Evolutionary conservation across 2,329 filamentous ascomycete genomes (phyloP).

Genomic region (Ophiostoma pallidulum): DNA sequence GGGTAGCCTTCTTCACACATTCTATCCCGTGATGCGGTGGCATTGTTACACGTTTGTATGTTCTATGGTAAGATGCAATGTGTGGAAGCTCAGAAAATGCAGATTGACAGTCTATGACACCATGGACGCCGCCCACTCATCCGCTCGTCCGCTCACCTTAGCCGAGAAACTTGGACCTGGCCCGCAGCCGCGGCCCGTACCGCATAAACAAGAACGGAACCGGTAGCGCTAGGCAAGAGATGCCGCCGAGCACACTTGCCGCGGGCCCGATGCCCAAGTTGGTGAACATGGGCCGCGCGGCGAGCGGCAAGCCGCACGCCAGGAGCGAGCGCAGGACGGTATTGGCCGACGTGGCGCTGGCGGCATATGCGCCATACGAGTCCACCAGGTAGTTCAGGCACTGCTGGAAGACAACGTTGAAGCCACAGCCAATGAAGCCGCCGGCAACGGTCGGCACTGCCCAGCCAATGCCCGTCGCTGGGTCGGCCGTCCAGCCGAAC

Average conservation of each 20-base stretch:
- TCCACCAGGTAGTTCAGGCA: conserved; percentile 45
- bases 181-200: conserved; percentile 12
- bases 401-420: conserved; percentile 38
- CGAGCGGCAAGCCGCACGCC: conserved; percentile 51
- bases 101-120: too few relatives aligned
- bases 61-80: too few relatives aligned
- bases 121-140: background rate
- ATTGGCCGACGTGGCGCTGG: conserved; percentile 54
- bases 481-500: conserved; percentile 18
- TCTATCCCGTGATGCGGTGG: too few relatives aligned
- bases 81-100: too few relatives aligned
- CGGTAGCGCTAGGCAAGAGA: conserved; percentile 36
- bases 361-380: conserved; percentile 46
- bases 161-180: conserved; percentile 12
- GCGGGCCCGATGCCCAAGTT: conserved; percentile 19
- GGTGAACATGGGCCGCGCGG: conserved; percentile 51
- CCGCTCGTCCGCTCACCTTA: background rate
- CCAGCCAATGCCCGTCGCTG: conserved; percentile 14
- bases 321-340: conserved; percentile 49
- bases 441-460: conserved; percentile 13
- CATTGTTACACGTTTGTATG: too few relatives aligned
- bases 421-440: conserved; percentile 34
- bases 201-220: conserved; percentile 32
- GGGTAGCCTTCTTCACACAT: background rate
- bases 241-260: conserved; percentile 23